Base-by-base conservation (phyloP, 768 basidiomycete species). In the Boletellus ananas region DNA sequence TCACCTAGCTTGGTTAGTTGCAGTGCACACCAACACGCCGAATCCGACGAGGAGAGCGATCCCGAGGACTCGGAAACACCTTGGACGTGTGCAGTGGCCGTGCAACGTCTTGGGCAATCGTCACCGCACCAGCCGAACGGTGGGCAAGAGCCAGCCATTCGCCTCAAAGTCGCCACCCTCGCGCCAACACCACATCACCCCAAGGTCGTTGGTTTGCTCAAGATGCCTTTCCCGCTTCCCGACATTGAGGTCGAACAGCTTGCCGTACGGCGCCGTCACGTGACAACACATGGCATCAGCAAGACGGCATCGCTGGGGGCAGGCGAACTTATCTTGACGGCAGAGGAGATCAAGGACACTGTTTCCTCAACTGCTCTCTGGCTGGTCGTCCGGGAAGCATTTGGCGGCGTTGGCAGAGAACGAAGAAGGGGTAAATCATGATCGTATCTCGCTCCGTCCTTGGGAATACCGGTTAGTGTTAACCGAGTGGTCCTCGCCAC, bases 1-100 rank as follows among this genome's bases (percentile, higher is more conserved):
- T 59, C 63, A 25, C 63, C 55, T 11, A 70, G 62, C 52, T 21
- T 50, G 27, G 43, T 21, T 14, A 62, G 60, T n/a, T 25, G 23
- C 14, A 51, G 56, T 40, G 47, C 50, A 1, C 54, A 63, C 34
- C 54, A 25, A n/a, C 55, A 61, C 9, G 37, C 35, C 21, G 70
- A 67, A 42, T 77, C 79, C 2, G 90, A 77, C 0, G 84, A 87
- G 14, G 92, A 94, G 39, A 92, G 89, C 52, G 95, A 98, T 56
- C 90, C 94, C 0, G 94, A 98, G 64, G 95, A 97, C 62, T 91
- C 90, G 38, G 94, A 98, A 68, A 94, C 92, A 20, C 93, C 95
- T 0, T 98, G 94, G 94, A 83, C 85, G 40, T 97, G 94, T 62
- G 83, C 81, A n/a, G 74, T 93, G 56, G 80, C 84, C 52, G 72